These are phyloP conservation scores for Hypoxylon fragiforme DNA, from an alignment of 495 filamentous ascomycete species.

Conservation along the genomic window DNA sequence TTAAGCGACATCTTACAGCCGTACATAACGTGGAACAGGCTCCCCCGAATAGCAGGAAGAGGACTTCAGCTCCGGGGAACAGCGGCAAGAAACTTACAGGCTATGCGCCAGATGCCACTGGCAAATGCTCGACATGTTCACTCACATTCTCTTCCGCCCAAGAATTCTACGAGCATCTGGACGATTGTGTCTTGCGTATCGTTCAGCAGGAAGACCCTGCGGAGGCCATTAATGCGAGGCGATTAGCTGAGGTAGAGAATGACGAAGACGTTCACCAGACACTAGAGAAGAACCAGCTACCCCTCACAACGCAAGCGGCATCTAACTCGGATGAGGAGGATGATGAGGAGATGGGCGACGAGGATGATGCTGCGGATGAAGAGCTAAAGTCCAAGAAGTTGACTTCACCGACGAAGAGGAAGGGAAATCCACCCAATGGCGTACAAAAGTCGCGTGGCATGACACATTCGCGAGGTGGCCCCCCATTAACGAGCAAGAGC, in stretches of 20 bases:
- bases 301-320: constrained; percentile 59
- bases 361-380: constrained; percentile 48
- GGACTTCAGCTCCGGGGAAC: constrained; percentile 40
- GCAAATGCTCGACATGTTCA: constrained; percentile 95
- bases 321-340: constrained; percentile 68
- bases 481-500: constrained; percentile 61
- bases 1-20: constrained; percentile 94
- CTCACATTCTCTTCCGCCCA: constrained; percentile 91
- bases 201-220: constrained; percentile 97
- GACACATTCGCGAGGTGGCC: constrained; percentile 65
- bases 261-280: constrained; percentile 83
- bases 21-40: constrained; percentile 96
- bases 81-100: constrained; percentile 60
- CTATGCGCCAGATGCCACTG: constrained; percentile 75
- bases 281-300: constrained; percentile 76
- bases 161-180: constrained; percentile 98
- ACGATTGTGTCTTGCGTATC: constrained; percentile 96
- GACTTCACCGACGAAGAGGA: constrained; percentile 33
- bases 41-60: constrained; percentile 90
- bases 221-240: constrained; percentile 90
- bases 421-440: constrained; percentile 52
- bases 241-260: constrained; percentile 77
- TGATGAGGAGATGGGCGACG: constrained; percentile 62
- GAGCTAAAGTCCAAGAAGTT: constrained; percentile 37
- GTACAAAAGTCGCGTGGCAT: constrained; percentile 59